These are phyloP conservation scores for Colletotrichum karsti DNA, from an alignment of 2,329 filamentous ascomycete species.

Conservation along the genomic window DNA sequence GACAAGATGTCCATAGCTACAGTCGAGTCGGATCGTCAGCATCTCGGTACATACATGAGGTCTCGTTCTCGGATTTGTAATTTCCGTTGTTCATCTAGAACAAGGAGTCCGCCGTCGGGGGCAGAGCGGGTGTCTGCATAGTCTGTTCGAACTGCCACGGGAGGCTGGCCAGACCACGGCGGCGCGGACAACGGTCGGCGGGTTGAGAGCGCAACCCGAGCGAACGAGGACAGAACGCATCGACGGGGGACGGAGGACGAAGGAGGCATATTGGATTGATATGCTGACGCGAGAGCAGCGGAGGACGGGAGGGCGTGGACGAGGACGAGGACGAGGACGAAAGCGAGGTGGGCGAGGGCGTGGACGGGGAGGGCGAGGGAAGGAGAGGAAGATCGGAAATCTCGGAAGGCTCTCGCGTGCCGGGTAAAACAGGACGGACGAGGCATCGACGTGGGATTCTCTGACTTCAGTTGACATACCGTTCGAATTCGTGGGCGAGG, in stretches of 20 bases:
- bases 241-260: constrained; percentile 51
- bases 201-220: constrained; percentile 18
- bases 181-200: constrained; percentile 9
- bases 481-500: constrained; percentile 99
- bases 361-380: constrained; percentile 40
- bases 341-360: constrained; percentile 42
- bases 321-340: constrained; percentile 44
- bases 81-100: constrained; percentile 2
- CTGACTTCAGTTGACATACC: constrained; percentile 78
- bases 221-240: constrained; percentile 33
- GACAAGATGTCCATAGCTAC: constrained; percentile 94
- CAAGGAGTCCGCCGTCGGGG: constrained; percentile 10
- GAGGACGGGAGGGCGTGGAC: constrained; percentile 37
- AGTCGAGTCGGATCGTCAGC: constrained; percentile 49
- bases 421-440: constrained; percentile 52
- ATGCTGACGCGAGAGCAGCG: constrained; percentile 38
- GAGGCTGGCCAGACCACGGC: constrained; percentile 18
- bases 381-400: constrained; percentile 42
- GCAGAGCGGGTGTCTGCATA: neutral
- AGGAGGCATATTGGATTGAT: constrained; percentile 37
- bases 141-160: constrained; percentile 12
- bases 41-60: constrained; percentile 40
- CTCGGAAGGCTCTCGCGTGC: constrained; percentile 35
- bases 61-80: neutral
- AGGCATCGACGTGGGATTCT: constrained; percentile 55